Evolutionary conservation across 257 asterid species (phyloP).

Genomic region (Solanum clarkiae): DNA sequence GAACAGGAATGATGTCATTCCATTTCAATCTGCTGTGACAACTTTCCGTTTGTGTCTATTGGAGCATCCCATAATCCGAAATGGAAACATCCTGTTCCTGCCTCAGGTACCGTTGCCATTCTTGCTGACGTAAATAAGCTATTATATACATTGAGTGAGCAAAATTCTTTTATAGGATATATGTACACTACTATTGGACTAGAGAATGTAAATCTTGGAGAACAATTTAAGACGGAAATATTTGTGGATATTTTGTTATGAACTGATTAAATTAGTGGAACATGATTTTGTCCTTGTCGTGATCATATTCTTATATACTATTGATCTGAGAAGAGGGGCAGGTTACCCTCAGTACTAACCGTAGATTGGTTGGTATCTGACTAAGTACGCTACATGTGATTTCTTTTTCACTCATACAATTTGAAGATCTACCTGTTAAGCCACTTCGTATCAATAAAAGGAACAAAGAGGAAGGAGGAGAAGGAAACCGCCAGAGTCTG

Average conservation of each 20-base stretch:
- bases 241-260: not conserved
- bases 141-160: not conserved
- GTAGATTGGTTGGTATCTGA: not conserved
- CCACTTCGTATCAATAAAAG: not conserved
- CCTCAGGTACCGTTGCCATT: not conserved
- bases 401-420: not conserved
- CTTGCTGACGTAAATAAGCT: not conserved
- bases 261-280: not conserved
- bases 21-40: not conserved
- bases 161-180: not conserved
- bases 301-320: not conserved
- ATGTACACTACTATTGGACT: not conserved
- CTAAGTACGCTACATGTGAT: not conserved
- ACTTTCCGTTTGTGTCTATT: not conserved
- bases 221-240: not conserved
- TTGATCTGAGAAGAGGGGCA: not conserved
- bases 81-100: not conserved
- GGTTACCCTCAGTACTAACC: not conserved
- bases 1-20: constrained; percentile 9
- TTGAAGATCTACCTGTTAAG: not conserved
- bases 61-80: not conserved
- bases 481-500: not conserved
- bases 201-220: not conserved
- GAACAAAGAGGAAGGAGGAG: not conserved
- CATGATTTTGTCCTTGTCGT: not conserved